Evolutionary conservation across 768 basidiomycete species (phyloP).

Genomic region (Hortiboletus campestris): DNA sequence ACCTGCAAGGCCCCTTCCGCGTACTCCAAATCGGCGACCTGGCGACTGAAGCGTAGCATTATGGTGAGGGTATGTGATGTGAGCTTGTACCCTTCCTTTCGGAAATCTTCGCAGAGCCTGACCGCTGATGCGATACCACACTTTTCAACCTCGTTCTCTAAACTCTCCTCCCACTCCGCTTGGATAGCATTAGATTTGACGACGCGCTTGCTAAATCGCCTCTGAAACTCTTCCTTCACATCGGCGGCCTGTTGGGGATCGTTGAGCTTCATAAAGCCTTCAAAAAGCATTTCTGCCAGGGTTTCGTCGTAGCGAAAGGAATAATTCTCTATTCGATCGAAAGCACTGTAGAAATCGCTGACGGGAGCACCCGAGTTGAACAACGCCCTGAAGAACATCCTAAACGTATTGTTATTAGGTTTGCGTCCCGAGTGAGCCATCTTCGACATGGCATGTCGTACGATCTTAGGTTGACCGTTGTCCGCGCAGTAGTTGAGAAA

Average conservation of each 20-base stretch:
- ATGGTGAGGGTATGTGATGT: slow-evolving; percentile 35
- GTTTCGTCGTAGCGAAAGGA: slow-evolving; percentile 44
- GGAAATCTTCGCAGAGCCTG: slow-evolving; percentile 33
- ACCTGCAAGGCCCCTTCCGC: slow-evolving; percentile 43
- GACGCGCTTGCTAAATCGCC: slow-evolving; percentile 30
- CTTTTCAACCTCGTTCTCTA: slow-evolving; percentile 32
- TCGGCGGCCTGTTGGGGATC: slow-evolving; percentile 36
- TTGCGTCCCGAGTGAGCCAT: slow-evolving; percentile 40
- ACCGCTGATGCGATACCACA: slow-evolving; percentile 37
- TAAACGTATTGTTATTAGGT: slow-evolving; percentile 47
- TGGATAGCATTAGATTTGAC: slow-evolving; percentile 26
- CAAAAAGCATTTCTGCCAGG: slow-evolving; percentile 40
- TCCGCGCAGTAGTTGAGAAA: slow-evolving; percentile 44
- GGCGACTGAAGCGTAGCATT: slow-evolving; percentile 43
- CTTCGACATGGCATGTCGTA: slow-evolving; percentile 33
- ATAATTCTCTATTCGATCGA: slow-evolving; percentile 47
- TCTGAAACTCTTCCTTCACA: slow-evolving; percentile 39
- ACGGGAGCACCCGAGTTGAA: slow-evolving; percentile 33
- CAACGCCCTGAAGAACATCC: slow-evolving; percentile 46
- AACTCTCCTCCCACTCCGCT: slow-evolving; percentile 29
- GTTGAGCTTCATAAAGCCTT: slow-evolving; percentile 43
- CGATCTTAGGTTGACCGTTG: slow-evolving; percentile 24
- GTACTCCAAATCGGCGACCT: slow-evolving; percentile 40
- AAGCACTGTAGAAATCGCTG: slow-evolving; percentile 38
- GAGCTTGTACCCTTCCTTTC: slow-evolving; percentile 33